Base-by-base conservation (phyloP, 345 rosid genomes). In the Laguncularia racemosa region DNA sequence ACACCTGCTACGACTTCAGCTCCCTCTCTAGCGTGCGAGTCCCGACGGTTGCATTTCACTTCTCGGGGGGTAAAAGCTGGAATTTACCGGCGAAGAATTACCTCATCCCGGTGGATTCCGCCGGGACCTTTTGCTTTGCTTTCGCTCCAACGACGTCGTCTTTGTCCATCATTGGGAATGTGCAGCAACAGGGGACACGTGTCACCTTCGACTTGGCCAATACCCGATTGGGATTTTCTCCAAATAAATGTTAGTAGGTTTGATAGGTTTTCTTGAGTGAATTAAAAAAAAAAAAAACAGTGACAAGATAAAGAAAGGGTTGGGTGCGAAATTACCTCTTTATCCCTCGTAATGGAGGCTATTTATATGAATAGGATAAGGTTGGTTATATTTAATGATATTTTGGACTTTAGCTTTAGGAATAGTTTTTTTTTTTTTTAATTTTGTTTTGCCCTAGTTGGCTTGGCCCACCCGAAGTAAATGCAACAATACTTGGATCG, bases 181-280 rank as follows among this genome's bases (percentile, higher is more conserved):
- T 93, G 45, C 99, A 93, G 79, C 97, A 89, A 68, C 96, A 89
- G 67, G 90, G 96, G 69, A 87, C 79, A 72, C 97, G 99, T 60
- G 88, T 93, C 71, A 73, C 77, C 69, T 93, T 68, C 57, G 96
- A 93, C 68, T 65, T 93, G 48, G 82, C 84, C 9, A 85, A 79
- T 18, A 85, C 61, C 15, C 75, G 68, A 20, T 72, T 93, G 21
- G 95, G 91, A 14, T 76, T 93, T 71, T 64, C 98, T 16, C 53
- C 84, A 49, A 74, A 65, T 56, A 74, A 83, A 59, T 92, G 98
- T 70, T 86, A 79, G 61, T 66, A 45, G 68, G 21, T 13, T 57
- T 53, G 23, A 0, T 0, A 55, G 23, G 21, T 45, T 44, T n/a
- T 44, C 40, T 33, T 33, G 3, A 7, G 40, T 33, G 40, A 33